Evolutionary conservation across 495 filamentous ascomycete genomes (phyloP).

Genomic region (Penicillium maclennaniae): DNA sequence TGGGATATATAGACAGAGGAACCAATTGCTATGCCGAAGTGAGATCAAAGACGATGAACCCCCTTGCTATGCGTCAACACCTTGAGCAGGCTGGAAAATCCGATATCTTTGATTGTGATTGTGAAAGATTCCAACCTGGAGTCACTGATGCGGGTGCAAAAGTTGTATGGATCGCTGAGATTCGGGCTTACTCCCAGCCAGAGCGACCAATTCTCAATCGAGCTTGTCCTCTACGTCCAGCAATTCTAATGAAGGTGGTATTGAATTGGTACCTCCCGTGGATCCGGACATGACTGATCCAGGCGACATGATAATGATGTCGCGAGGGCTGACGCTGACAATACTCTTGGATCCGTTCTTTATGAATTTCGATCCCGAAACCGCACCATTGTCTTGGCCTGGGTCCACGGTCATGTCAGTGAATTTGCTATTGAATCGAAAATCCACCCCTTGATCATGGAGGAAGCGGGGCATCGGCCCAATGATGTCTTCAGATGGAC

Average conservation of each 20-base stretch:
- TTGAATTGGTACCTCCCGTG: constrained; percentile 17
- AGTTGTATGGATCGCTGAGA: constrained; percentile 37
- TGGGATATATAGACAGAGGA: constrained; percentile 33
- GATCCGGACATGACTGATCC: constrained; percentile 23
- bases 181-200: constrained; percentile 19
- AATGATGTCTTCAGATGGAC: constrained; percentile 36
- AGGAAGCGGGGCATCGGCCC: constrained; percentile 33
- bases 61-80: constrained; percentile 25
- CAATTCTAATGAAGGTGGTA: constrained; percentile 1
- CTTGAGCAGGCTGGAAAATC: constrained; percentile 26
- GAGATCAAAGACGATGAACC: constrained; percentile 33
- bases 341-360: not conserved
- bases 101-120: constrained; percentile 29
- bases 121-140: constrained; percentile 38
- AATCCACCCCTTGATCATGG: constrained; percentile 35
- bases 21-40: constrained; percentile 35
- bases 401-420: constrained; percentile 12
- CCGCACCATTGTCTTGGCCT: constrained; percentile 7
- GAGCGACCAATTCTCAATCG: constrained; percentile 23
- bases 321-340: constrained; percentile 13
- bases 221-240: constrained; percentile 3
- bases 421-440: constrained; percentile 27
- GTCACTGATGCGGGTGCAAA: constrained; percentile 26
- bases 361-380: constrained; percentile 13
- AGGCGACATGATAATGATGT: constrained; percentile 23